Evolutionary conservation across 768 basidiomycete species (phyloP).

Genomic region (Rhodotorula kratochvilovae): DNA sequence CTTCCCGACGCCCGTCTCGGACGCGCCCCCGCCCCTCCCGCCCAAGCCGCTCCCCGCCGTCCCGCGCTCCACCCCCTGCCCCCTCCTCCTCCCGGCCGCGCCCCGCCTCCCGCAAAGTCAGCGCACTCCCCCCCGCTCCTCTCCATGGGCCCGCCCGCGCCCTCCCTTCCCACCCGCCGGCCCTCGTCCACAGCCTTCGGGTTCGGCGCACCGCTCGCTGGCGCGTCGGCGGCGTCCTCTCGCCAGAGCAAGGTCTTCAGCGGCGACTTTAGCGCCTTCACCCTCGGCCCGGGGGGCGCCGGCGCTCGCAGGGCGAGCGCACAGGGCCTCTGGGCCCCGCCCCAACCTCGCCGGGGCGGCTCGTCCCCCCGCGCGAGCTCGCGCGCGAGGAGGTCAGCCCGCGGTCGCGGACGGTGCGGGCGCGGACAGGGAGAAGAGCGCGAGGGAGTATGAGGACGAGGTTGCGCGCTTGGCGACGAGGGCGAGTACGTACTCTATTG

Average conservation of each 20-base stretch:
- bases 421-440: too few relatives aligned
- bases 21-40: not conserved
- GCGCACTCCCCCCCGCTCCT: conserved; percentile 1
- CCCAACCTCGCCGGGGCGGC: too few relatives aligned
- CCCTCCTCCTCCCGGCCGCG: not conserved
- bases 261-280: not conserved
- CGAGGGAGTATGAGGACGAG: too few relatives aligned
- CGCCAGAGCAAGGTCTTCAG: not conserved
- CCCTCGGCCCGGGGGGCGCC: not conserved
- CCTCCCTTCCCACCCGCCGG: conserved; percentile 16
- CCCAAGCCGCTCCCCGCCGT: not conserved
- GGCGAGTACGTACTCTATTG: not conserved
- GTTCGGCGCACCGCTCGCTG: not conserved
- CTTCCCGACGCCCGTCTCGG: not conserved
- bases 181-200: conserved; percentile 6
- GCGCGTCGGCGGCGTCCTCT: not conserved
- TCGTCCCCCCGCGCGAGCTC: too few relatives aligned
- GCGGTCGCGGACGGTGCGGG: too few relatives aligned
- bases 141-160: conserved; percentile 26
- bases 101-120: not conserved
- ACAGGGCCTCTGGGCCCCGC: too few relatives aligned
- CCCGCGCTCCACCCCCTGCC: not conserved
- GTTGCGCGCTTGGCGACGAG: too few relatives aligned
- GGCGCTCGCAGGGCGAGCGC: too few relatives aligned
- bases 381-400: too few relatives aligned